Evolutionary conservation across 192 early-diverging fungal species (phyloP).

Genomic region (Geranomyces variabilis): DNA sequence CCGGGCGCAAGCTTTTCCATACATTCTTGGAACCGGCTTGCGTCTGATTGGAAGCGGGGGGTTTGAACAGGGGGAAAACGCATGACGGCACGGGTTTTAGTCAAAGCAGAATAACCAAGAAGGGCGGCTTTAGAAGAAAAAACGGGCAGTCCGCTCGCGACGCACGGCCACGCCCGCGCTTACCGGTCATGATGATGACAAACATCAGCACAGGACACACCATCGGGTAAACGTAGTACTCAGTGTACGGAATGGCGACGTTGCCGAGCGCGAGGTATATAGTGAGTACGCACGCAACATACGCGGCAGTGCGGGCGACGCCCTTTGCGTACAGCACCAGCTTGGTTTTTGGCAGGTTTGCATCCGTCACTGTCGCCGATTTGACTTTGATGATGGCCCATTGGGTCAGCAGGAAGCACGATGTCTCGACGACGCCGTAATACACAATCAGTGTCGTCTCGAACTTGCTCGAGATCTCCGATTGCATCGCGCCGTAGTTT

Average conservation of each 20-base stretch:
- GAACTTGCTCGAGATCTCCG: neutral
- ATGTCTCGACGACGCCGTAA: constrained; percentile 17
- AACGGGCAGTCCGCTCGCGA: too few relatives aligned
- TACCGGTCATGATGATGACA: constrained; percentile 16
- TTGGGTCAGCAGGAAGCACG: constrained; percentile 14
- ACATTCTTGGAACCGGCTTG: constrained; percentile 11
- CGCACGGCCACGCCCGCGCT: too few relatives aligned
- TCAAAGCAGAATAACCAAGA: too few relatives aligned
- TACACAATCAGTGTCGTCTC: constrained; percentile 9
- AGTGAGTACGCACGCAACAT: neutral
- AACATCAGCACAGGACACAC: neutral
- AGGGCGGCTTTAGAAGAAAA: too few relatives aligned
- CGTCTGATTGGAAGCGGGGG: too few relatives aligned
- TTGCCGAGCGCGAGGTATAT: constrained; percentile 17
- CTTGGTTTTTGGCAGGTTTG: neutral
- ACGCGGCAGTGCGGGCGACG: neutral
- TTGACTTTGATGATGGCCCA: constrained; percentile 9
- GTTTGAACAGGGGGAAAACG: too few relatives aligned
- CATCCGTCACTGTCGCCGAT: neutral
- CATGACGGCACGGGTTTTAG: too few relatives aligned
- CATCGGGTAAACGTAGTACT: constrained; percentile 10
- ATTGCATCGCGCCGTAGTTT: constrained; percentile 17
- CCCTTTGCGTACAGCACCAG: constrained; percentile 4
- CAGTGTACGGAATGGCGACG: neutral
- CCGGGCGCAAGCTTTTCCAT: constrained; percentile 15